A percentile compares a stretch with the other conserved stretches of the same genome.
These are phyloP conservation scores for Coemansia pectinata DNA, from an alignment of 192 early-diverging fungal species.

Conservation along the genomic window DNA sequence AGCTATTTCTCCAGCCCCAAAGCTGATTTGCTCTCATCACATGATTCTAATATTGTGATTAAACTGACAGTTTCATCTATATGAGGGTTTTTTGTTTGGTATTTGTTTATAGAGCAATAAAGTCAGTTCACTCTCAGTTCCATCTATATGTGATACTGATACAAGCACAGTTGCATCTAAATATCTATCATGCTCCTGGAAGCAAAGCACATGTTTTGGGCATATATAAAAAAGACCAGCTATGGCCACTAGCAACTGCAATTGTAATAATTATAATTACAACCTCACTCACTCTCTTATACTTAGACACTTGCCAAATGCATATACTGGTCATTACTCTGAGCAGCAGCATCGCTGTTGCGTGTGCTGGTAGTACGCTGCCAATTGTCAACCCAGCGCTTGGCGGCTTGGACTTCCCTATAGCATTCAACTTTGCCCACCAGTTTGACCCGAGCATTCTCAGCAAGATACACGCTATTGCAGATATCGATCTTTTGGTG, in stretches of 20 bases:
- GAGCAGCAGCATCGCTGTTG: neutral
- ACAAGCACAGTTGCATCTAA: neutral
- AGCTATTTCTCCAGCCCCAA: too few species aligned
- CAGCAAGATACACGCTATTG: neutral
- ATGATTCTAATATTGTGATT: too few species aligned
- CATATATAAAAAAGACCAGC: neutral
- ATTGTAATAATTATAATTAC: neutral
- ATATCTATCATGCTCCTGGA: neutral
- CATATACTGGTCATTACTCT: neutral
- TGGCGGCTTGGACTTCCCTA: neutral
- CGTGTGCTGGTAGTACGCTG: neutral
- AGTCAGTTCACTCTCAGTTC: neutral
- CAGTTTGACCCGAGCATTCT: neutral
- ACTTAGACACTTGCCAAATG: neutral
- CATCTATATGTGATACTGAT: neutral
- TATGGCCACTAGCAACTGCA: neutral
- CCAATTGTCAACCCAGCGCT: slow-evolving; percentile 2
- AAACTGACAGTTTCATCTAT: neutral
- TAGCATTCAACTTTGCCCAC: slow-evolving; percentile 4
- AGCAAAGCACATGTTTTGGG: neutral
- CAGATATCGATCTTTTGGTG: neutral
- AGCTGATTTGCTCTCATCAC: too few species aligned
- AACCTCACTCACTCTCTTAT: neutral
- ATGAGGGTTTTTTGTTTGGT: too few species aligned
- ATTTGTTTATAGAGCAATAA: too few species aligned